phyloP scores from a whole-genome alignment of 2,329 filamentous ascomycete species.

The Aphanoascus verrucosus region DNA sequence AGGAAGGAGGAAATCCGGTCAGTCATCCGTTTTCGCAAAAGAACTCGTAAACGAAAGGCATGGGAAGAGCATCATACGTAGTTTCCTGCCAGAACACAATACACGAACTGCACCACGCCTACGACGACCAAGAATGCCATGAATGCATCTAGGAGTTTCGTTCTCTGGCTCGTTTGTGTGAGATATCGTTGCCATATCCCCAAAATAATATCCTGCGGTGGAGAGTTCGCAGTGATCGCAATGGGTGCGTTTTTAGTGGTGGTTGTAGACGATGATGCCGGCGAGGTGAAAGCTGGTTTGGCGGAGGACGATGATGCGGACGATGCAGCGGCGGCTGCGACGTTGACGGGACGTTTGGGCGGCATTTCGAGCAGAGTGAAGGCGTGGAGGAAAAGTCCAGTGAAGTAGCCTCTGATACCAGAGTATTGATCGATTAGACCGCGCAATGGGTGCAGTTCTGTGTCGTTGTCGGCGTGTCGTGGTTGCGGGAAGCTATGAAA shows the following conservation, averaged over 20 bases:
- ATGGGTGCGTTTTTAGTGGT: slow-evolving; percentile 17
- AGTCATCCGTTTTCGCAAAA: background rate
- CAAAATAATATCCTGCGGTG: slow-evolving; percentile 48
- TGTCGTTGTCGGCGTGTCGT: background rate
- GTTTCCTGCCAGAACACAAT: slow-evolving; percentile 85
- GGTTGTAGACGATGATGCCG: slow-evolving; percentile 26
- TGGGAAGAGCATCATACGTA: slow-evolving; percentile 56
- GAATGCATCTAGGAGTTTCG: slow-evolving; percentile 84
- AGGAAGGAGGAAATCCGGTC: slow-evolving; percentile 1
- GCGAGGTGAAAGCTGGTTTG: slow-evolving; percentile 16
- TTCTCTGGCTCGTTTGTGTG: slow-evolving; percentile 73
- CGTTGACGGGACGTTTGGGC: slow-evolving; percentile 21
- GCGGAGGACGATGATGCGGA: slow-evolving; percentile 15
- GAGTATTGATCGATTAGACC: background rate
- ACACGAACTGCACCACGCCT: slow-evolving; percentile 83
- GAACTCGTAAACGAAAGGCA: slow-evolving; percentile 1
- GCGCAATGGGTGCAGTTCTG: background rate
- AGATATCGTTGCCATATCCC: slow-evolving; percentile 71
- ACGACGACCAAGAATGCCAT: slow-evolving; percentile 77
- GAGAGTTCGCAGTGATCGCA: slow-evolving; percentile 31
- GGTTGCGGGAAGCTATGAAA: background rate
- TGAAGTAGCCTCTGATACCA: background rate
- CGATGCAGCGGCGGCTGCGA: slow-evolving; percentile 20
- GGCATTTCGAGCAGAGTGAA: slow-evolving; percentile 18
- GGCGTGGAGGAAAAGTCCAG: background rate